These are phyloP conservation scores for Babjeviella inositovora DNA, from an alignment of 805 yeast species.

Conservation along the genomic window DNA sequence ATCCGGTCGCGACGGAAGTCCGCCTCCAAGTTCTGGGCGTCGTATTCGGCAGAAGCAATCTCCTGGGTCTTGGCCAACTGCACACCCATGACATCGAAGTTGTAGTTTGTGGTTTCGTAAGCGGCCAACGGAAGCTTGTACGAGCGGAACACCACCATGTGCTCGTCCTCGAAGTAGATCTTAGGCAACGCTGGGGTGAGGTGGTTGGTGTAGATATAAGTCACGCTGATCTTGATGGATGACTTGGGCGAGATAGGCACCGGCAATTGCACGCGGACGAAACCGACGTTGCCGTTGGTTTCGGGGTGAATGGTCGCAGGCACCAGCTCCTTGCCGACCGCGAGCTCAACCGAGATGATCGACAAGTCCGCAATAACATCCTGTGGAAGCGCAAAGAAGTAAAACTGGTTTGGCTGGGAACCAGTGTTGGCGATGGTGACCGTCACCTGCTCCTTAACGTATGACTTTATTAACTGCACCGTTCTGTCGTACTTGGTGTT, in stretches of 20 bases:
- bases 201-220: slow-evolving; percentile 27
- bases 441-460: slow-evolving; percentile 43
- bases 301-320: slow-evolving; percentile 4
- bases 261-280: slow-evolving; percentile 37
- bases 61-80: slow-evolving; percentile 27
- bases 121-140: slow-evolving; percentile 42
- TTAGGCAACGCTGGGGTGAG: slow-evolving; percentile 48
- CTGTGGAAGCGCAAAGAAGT: slow-evolving; percentile 42
- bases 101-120: slow-evolving; percentile 37
- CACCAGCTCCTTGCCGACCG: slow-evolving; percentile 5
- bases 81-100: slow-evolving; percentile 25
- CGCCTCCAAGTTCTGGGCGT: no score
- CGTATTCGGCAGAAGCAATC: no score
- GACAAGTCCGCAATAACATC: slow-evolving; percentile 23
- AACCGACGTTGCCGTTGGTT: slow-evolving; percentile 9
- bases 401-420: slow-evolving; percentile 30
- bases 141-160: slow-evolving; percentile 37
- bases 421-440: slow-evolving; percentile 45
- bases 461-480: slow-evolving; percentile 52
- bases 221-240: slow-evolving; percentile 26
- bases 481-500: slow-evolving; percentile 39
- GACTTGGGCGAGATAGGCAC: slow-evolving; percentile 54
- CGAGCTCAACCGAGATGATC: slow-evolving; percentile 21
- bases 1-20: no score
- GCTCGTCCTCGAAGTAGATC: slow-evolving; percentile 42